Percentiles rank a stretch among this genome's conserved stretches.
These are phyloP conservation scores for Sanghuangporus weigelae DNA, from an alignment of 1,284 basidiomycete species.

Conservation along the genomic window DNA sequence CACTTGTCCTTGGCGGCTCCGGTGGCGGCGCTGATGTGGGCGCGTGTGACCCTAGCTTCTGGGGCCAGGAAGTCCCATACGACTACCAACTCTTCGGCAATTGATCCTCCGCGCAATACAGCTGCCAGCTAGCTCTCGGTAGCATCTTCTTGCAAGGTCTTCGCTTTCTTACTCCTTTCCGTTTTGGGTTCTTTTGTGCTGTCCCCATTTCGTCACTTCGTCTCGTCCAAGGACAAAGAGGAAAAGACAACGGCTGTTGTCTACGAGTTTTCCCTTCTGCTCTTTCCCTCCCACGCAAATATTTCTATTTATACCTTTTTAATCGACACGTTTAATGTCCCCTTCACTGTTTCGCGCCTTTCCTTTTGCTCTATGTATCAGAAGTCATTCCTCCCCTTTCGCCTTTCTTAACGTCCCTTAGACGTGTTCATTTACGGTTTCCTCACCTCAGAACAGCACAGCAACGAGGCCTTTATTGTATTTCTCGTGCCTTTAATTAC, in stretches of 20 bases:
- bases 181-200: background rate
- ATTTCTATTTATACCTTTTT: slow-evolving; percentile 2
- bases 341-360: background rate
- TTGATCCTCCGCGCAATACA: background rate
- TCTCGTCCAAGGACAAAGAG: slow-evolving; percentile 1
- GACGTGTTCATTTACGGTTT: background rate
- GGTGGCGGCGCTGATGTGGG: slow-evolving; percentile 42
- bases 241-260: no score
- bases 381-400: background rate
- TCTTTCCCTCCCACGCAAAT: background rate
- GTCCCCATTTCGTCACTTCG: background rate
- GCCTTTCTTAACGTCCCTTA: background rate
- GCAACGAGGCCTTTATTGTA: background rate
- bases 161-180: background rate
- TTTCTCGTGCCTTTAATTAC: background rate
- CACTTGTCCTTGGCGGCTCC: slow-evolving; percentile 51
- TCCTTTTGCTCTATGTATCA: background rate
- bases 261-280: background rate
- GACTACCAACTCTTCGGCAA: slow-evolving; percentile 58
- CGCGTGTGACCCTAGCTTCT: slow-evolving; percentile 59
- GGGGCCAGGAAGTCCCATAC: slow-evolving; percentile 58
- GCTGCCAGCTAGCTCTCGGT: background rate
- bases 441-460: background rate
- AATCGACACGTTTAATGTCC: background rate
- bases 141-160: background rate